Percentiles rank a stretch among this genome's conserved stretches.
These are phyloP conservation scores for Xylaria castorea DNA, from an alignment of 495 filamentous ascomycete species.

Conservation along the genomic window DNA sequence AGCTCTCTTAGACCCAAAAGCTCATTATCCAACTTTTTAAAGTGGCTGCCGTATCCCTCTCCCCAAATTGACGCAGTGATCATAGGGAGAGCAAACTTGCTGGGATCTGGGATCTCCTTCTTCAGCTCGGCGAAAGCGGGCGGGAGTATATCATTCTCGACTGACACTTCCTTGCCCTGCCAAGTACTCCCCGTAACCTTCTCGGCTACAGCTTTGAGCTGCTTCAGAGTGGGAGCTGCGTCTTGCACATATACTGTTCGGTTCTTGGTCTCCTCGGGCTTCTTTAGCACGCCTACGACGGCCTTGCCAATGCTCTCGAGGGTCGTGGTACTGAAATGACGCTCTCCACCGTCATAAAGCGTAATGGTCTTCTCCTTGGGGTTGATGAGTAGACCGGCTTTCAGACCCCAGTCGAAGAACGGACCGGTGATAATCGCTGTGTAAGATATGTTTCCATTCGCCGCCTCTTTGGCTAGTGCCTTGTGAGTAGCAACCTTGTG, in stretches of 20 bases:
- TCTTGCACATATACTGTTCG: constrained; percentile 49
- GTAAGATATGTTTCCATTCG: constrained; percentile 51
- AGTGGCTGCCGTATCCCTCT: constrained; percentile 47
- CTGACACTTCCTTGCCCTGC: constrained; percentile 30
- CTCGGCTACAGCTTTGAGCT: constrained; percentile 52
- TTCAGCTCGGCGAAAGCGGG: constrained; percentile 40
- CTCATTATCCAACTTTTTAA: constrained; percentile 38
- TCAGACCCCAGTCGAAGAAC: constrained; percentile 51
- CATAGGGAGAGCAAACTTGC: constrained; percentile 33
- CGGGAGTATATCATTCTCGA: constrained; percentile 39
- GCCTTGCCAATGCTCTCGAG: constrained; percentile 48
- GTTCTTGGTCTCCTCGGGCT: constrained; percentile 58
- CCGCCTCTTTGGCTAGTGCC: constrained; percentile 42
- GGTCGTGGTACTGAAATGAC: constrained; percentile 49
- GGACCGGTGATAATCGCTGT: constrained; percentile 51
- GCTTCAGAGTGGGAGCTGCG: constrained; percentile 48
- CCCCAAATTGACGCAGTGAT: constrained; percentile 45
- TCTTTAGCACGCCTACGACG: constrained; percentile 49
- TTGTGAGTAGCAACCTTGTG: constrained; percentile 53
- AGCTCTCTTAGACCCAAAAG: constrained; percentile 38
- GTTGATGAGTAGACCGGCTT: constrained; percentile 45
- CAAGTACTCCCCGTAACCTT: constrained; percentile 46
- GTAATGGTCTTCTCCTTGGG: constrained; percentile 43
- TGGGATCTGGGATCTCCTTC: constrained; percentile 36
- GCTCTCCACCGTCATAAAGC: constrained; percentile 57